phyloP scores from a whole-genome alignment of 371 early-diverging fungal species.

The Rhizopus sp. region DNA sequence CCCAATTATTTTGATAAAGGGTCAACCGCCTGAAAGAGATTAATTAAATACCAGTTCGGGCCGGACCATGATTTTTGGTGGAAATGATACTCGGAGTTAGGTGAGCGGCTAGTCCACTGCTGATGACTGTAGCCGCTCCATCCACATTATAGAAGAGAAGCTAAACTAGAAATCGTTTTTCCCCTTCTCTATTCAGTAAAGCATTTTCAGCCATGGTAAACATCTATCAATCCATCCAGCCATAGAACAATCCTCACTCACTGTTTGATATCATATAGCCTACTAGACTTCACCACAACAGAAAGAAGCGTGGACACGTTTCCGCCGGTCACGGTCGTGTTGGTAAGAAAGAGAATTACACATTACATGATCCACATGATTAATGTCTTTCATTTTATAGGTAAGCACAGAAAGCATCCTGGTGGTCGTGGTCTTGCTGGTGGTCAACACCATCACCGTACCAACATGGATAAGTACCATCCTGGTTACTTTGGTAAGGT shows the following conservation, averaged over 20 bases:
- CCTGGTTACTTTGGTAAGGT: slow-evolving; percentile 99
- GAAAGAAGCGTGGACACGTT: slow-evolving; percentile 93
- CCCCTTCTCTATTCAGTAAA: slow-evolving; percentile 7
- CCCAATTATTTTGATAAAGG: too few species aligned
- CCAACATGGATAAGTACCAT: slow-evolving; percentile 99
- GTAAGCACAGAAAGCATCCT: slow-evolving; percentile 99
- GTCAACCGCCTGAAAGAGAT: too few species aligned
- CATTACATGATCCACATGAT: too few species aligned
- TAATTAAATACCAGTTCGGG: too few species aligned
- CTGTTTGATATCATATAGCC: slow-evolving; percentile 52
- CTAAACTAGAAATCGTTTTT: too few species aligned
- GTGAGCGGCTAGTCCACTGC: too few species aligned
- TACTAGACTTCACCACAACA: slow-evolving; percentile 84
- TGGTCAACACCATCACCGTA: slow-evolving; percentile 99
- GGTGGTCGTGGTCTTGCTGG: slow-evolving; percentile 99
- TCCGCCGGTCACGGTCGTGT: slow-evolving; percentile 94
- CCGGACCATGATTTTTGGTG: too few species aligned
- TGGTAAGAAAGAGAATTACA: slow-evolving; percentile 40
- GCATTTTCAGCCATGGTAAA: slow-evolving; percentile 1
- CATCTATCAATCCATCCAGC: background rate
- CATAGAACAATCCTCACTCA: background rate
- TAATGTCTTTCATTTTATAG: background rate
- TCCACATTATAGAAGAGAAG: too few species aligned
- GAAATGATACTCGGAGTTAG: too few species aligned
- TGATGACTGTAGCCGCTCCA: too few species aligned